Evolutionary conservation across 1,139 yeast species (phyloP).

Genomic region (Geotrichum citri-aurantii): DNA sequence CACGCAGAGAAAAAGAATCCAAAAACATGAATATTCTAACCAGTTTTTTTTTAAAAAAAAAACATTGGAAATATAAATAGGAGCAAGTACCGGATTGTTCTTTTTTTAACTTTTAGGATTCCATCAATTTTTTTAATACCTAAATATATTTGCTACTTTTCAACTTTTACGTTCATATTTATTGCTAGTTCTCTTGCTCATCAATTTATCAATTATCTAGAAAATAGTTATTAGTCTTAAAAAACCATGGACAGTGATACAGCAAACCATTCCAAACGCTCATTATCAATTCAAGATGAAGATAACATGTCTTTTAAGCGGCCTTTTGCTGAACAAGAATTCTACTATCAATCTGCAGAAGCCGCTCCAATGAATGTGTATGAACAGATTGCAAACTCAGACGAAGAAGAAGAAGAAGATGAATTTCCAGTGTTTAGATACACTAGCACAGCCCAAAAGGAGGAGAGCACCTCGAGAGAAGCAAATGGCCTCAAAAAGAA

Average conservation of each 20-base stretch:
- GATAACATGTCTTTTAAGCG: background rate
- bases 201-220: too few species aligned
- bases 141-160: background rate
- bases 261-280: background rate
- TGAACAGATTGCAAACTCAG: background rate
- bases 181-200: background rate
- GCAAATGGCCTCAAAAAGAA: background rate
- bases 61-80: background rate
- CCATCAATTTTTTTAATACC: too few species aligned
- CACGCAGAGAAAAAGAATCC: too few species aligned
- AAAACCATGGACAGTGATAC: background rate
- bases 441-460: background rate
- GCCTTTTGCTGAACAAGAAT: background rate
- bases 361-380: background rate
- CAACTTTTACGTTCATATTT: background rate
- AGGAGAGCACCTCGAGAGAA: too few species aligned
- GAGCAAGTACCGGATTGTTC: background rate
- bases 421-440: background rate
- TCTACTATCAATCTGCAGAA: background rate
- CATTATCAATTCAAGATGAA: background rate
- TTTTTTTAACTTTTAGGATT: too few species aligned
- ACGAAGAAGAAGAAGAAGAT: background rate
- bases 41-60: too few species aligned
- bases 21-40: background rate
- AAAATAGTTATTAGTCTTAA: background rate